Base-by-base conservation (phyloP, 768 basidiomycete genomes). In the Pholiota microspora region DNA sequence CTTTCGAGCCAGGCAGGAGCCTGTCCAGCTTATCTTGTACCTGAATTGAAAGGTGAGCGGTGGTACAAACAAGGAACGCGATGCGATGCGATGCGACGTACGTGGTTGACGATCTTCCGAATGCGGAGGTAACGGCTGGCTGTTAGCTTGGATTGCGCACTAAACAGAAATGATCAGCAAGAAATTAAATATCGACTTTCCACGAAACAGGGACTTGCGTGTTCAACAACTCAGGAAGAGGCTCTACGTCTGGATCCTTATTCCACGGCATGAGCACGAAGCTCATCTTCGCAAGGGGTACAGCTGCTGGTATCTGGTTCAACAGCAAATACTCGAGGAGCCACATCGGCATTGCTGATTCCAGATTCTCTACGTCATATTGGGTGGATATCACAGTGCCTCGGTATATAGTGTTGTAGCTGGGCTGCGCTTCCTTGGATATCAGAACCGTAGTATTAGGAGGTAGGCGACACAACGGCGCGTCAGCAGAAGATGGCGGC, bases 261-360 rank as follows among this genome's bases (percentile, higher is more conserved):
- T 73, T 78, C 81, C 83, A 90, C 1, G 95, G 94, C 57, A 95
- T 74, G 32, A 99, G 70, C 16, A 96, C 83, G 66, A 98, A 99
- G 61, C 93, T 92, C 40, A 98, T 67, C 73, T 98, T 99, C 49
- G 80, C 74, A 10, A 76, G 65, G 4, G 79, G 74, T 13, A 83
- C 80, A 0, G 76, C 63, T 24, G 77, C 59, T 12, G 80, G 71
- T 51, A 77, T 71, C 64, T 81, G 84, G 59, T 89, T 88, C 12
- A 84, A 70, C 34, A 98, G 76, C 34, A 98, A 71, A 62, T 88
- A 96, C 67, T 98, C 92, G 48, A 93, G 72, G 45, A 97, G 72
- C 96, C 96, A 98, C 59, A 85, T 64, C 2, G 96, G 96, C 77
- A 93, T 84, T 34, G 73, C 78, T 62, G 85, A 82, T 70, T 97